Percentiles rank a stretch among this genome's conserved stretches.
phyloP scores from a whole-genome alignment of 768 basidiomycete genomes.

The Lepiota subincarnata region DNA sequence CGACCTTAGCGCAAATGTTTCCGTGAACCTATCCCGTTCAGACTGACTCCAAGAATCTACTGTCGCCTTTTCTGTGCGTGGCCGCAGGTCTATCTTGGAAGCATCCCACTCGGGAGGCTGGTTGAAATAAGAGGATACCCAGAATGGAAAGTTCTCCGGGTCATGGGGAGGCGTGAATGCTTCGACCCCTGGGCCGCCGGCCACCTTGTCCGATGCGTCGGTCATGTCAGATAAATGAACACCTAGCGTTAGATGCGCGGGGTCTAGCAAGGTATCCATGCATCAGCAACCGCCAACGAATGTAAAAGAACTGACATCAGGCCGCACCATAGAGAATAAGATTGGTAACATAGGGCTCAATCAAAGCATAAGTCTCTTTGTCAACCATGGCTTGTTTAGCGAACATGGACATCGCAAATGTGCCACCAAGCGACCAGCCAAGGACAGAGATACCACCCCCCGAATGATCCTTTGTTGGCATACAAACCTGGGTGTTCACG shows the following conservation, averaged over 20 bases:
- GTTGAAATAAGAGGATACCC: background rate
- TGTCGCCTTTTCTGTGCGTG: background rate
- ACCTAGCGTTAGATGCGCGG: background rate
- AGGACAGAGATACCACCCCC: background rate
- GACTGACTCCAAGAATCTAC: background rate
- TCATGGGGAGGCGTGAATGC: too few relatives aligned
- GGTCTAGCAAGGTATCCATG: background rate
- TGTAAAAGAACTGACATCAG: background rate
- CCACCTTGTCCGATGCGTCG: too few relatives aligned
- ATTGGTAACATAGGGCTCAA: background rate
- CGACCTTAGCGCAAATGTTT: background rate
- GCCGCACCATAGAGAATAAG: background rate
- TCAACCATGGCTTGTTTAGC: background rate
- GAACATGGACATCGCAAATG: background rate
- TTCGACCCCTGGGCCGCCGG: too few relatives aligned
- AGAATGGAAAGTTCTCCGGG: background rate
- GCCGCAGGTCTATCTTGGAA: background rate
- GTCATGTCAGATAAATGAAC: background rate
- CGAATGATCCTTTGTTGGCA: background rate
- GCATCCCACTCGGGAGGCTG: background rate
- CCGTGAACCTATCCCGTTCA: background rate
- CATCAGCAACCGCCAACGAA: background rate
- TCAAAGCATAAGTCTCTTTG: background rate
- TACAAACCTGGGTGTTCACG: background rate
- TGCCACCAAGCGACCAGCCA: constrained; percentile 5